A percentile compares a stretch with the other conserved stretches of the same genome.
phyloP scores from a whole-genome alignment of 441 rosid species.

The Gossypium davidsonii region DNA sequence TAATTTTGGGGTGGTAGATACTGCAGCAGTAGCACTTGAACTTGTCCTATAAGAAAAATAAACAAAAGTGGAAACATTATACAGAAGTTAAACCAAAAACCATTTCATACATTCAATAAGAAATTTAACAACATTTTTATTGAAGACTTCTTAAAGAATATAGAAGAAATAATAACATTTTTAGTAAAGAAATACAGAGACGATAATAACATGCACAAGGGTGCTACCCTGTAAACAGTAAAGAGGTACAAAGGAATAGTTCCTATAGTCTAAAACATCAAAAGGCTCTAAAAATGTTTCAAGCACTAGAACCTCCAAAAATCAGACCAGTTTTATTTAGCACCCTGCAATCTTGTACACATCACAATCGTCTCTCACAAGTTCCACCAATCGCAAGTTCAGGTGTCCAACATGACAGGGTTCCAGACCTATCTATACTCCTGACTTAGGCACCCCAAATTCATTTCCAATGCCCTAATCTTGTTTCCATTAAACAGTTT shows the following conservation, averaged over 20 bases:
- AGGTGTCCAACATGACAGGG: neutral
- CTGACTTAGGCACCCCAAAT: neutral
- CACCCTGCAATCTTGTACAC: neutral
- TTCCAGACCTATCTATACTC: neutral
- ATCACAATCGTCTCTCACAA: neutral
- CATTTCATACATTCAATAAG: constrained; percentile 7
- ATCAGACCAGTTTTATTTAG: neutral
- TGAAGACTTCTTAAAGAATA: neutral
- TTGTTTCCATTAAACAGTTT: neutral
- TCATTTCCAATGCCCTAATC: neutral
- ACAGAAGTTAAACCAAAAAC: constrained; percentile 2
- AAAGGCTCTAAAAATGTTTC: neutral
- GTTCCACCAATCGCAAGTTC: neutral
- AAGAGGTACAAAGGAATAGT: neutral
- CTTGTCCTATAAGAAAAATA: constrained; percentile 39
- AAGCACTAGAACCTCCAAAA: neutral
- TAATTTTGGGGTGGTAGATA: constrained; percentile 52
- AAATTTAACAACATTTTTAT: neutral
- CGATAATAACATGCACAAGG: neutral
- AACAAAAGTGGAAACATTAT: neutral
- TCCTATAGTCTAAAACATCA: neutral
- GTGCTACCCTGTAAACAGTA: neutral
- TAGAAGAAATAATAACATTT: neutral
- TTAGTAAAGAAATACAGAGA: neutral
- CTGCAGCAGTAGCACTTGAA: constrained; percentile 42